phyloP scores from a whole-genome alignment of 1,284 basidiomycete species.

The Ustilago tritici region DNA sequence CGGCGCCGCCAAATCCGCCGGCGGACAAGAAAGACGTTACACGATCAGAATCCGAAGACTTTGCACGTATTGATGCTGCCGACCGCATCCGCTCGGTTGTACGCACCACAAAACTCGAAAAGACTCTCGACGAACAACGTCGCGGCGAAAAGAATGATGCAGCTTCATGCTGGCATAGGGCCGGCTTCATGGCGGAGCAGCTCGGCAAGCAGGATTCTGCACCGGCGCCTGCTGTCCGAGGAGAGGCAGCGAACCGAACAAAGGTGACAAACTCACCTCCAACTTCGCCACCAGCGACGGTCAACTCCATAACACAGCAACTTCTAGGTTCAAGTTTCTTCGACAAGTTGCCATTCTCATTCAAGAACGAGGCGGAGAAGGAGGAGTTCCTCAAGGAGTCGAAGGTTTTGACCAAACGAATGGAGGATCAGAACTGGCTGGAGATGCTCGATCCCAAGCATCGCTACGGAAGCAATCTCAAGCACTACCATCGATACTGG shows the following conservation, averaged over 20 bases:
- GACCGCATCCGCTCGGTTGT: constrained; percentile 39
- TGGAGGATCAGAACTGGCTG: constrained; percentile 55
- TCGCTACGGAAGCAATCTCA: constrained; percentile 59
- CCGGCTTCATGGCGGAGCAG: constrained; percentile 35
- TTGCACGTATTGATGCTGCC: constrained; percentile 35
- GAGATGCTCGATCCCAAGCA: constrained; percentile 55
- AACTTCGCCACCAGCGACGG: constrained; percentile 1
- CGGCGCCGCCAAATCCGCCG: background rate
- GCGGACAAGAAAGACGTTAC: background rate
- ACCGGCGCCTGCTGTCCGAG: constrained; percentile 34
- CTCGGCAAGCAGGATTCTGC: constrained; percentile 35
- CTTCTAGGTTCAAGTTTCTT: constrained; percentile 36
- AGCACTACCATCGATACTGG: constrained; percentile 56
- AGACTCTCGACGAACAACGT: constrained; percentile 41
- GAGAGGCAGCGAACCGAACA: constrained; percentile 18
- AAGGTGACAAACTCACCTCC: constrained; percentile 7
- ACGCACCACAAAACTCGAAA: constrained; percentile 22
- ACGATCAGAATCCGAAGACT: constrained; percentile 17
- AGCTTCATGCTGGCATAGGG: constrained; percentile 36
- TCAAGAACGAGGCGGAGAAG: constrained; percentile 37
- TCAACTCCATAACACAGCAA: constrained; percentile 38
- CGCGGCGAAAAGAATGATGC: constrained; percentile 43
- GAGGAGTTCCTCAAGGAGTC: constrained; percentile 39
- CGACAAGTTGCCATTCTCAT: constrained; percentile 45
- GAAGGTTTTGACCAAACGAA: constrained; percentile 39